Conservation (phyloP, 2,329 filamentous ascomycete species). For the Paracoccidioides lutzii region DNA sequence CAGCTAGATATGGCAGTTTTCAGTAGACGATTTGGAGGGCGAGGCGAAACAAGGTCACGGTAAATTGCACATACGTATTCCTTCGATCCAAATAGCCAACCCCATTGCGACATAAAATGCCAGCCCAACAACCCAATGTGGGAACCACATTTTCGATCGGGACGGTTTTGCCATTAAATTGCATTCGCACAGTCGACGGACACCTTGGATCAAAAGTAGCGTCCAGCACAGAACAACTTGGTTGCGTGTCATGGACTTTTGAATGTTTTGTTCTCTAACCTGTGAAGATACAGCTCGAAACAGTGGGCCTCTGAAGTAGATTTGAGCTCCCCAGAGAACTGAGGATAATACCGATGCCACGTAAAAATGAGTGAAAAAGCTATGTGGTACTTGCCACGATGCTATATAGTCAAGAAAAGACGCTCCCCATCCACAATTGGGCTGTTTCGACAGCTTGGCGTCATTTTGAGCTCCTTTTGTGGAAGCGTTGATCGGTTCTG, state of each 20-base stretch:
- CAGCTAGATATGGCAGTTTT: slow-evolving; percentile 5
- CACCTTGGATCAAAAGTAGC: slow-evolving; percentile 63
- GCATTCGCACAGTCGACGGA: slow-evolving; percentile 65
- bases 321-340: slow-evolving; percentile 59
- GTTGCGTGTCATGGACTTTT: slow-evolving; percentile 42
- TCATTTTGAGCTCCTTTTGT: background rate
- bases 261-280: slow-evolving; percentile 24
- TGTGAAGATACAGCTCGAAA: slow-evolving; percentile 39
- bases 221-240: slow-evolving; percentile 56
- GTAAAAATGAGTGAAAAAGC: slow-evolving; percentile 87
- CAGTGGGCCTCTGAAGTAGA: slow-evolving; percentile 41
- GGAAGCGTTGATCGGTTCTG: slow-evolving; percentile 3
- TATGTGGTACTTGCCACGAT: slow-evolving; percentile 59
- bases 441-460: background rate
- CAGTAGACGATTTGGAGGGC: slow-evolving; percentile 3
- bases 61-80: slow-evolving; percentile 44
- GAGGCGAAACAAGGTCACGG: background rate
- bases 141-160: slow-evolving; percentile 68
- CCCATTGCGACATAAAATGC: slow-evolving; percentile 63
- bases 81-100: slow-evolving; percentile 74
- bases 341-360: slow-evolving; percentile 55
- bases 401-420: slow-evolving; percentile 39
- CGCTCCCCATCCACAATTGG: slow-evolving; percentile 6
- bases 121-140: slow-evolving; percentile 69
- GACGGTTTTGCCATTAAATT: slow-evolving; percentile 52